Base-by-base conservation (phyloP, 2,329 filamentous ascomycete genomes). In the Grosmannia huntii region DNA sequence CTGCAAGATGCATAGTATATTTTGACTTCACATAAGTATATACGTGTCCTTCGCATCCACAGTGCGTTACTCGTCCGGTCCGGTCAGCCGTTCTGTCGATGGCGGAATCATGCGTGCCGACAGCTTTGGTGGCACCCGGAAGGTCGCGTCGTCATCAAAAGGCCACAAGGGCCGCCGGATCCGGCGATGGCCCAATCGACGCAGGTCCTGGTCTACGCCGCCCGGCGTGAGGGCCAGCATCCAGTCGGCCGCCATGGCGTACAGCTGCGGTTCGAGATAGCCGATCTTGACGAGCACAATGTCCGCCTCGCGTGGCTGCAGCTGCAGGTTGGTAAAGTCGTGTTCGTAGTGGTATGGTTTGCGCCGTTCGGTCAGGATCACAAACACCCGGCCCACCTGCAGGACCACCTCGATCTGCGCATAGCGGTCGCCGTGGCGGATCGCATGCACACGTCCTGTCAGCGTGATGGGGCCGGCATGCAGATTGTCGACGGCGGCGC, bases 261-360 rank as follows among this genome's bases (percentile, higher is more conserved):
- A 79, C 5, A 80, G 66, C 63, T 81, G 73, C 4, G 78, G 78
- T 63, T 81, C 78, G 1, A 81, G 66, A 59, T 80, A 81, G 19
- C 78, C 78, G 51, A 81, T 81, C 65, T 81, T 80, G 27, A 80
- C 76, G 50, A 81, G 73, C 0, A 80, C 76, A 25, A 81, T 72
- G 61, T 78, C 75, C 0, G 73, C 72, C 5, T 69, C 62, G 2
- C 76, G 71, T 1, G 77, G 77, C 10, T 66, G 53, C 0, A 81
- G 71, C 50, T 73, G 59, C 0, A 81, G 69, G 3, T 75, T 73
- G 0, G 72, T 76, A 61, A 81, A 80, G 63, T 80, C 78, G 12
- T 66, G 69, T 62, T 80, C 76, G 53, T 73, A 71, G 61, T 81
- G 78, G 61, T 80, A 80, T 1, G 77, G 77, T 63, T 80, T 81